A percentile compares a stretch with the other conserved stretches of the same genome.
Evolutionary conservation across 2,329 filamentous ascomycete species (phyloP).

Genomic region (Colletotrichum salicis): DNA sequence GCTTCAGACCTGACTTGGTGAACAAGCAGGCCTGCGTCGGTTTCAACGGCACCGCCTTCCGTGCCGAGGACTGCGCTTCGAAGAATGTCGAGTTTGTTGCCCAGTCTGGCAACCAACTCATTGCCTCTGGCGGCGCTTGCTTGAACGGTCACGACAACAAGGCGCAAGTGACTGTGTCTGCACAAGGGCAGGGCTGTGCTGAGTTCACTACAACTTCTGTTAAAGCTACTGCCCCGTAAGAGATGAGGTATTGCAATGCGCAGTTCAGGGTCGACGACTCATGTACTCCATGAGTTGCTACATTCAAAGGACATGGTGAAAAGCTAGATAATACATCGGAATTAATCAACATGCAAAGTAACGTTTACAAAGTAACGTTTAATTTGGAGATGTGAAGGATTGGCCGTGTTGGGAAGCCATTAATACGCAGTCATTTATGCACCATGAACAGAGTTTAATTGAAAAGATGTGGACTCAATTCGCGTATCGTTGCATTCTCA

Average conservation of each 20-base stretch:
- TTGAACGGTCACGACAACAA: constrained; percentile 46
- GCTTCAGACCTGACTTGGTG: constrained; percentile 51
- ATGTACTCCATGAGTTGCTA: no score
- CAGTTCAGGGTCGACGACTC: background rate
- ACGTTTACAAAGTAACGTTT: no score
- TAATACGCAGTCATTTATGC: no score
- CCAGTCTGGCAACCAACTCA: constrained; percentile 43
- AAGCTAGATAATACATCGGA: background rate
- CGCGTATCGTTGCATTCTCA: no score
- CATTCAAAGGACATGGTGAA: background rate
- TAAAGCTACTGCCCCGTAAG: constrained; percentile 35
- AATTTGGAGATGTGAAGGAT: no score
- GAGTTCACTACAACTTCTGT: constrained; percentile 45
- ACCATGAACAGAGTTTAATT: no score
- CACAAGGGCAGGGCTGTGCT: constrained; percentile 43
- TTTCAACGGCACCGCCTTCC: constrained; percentile 52
- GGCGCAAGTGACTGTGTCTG: constrained; percentile 46
- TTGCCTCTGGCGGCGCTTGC: constrained; percentile 45
- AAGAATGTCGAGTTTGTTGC: constrained; percentile 40
- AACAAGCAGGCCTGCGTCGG: constrained; percentile 50
- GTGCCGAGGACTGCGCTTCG: constrained; percentile 48
- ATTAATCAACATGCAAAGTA: no score
- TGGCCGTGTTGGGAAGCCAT: no score
- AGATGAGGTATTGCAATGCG: background rate
- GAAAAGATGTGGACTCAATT: no score